Evolutionary conservation across 129 eudicot genomes (phyloP), one percentile per base, ranked within the genome.

Genomic region (Flaveria trinervia): DNA sequence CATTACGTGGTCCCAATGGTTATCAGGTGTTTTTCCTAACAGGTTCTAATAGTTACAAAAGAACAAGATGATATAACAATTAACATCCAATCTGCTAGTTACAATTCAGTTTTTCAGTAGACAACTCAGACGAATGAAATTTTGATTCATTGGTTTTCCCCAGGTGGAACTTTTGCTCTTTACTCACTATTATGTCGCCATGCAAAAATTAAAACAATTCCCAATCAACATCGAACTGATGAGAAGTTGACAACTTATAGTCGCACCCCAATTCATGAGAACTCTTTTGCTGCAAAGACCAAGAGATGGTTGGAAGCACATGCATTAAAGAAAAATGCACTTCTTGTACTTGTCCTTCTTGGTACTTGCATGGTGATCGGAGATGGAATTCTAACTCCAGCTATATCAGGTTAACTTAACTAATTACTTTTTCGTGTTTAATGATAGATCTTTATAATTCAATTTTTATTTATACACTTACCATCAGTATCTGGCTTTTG

Each of bases 281-380:
- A 88, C 85, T 71, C 82, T 60, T 86, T 87, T 83, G 93, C 96
- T 78, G 91, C 85, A 22, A 84, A 66, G 75, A 77, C 86, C 26
- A 82, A 70, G 26, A 72, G 16, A 71, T 68, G 78, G 83, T 84
- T 18, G 84, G 84, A 83, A 82, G 52, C 52, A 75, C 43, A 80
- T 73, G 91, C 77, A 13, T 33, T 54, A 41, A 83, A 81, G 7
- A 84, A 86, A 76, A 44, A 79, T 41, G 41, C 84, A 22, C 94
- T 89, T 66, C 81, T 89, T 46, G 70, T 89, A 3, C 75, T 80
- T n/a, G 77, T 85, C 54, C 85, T 89, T 46, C 76, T 89, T 1
- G 93, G 94, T 18, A 86, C 91, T 62, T 86, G 89, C 48, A 89
- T 89, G 94, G 89, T 89, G 52, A 89, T 89, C 60, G 94, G 94